Evolutionary conservation across 768 basidiomycete genomes (phyloP).

Genomic region (Russula sp.): DNA sequence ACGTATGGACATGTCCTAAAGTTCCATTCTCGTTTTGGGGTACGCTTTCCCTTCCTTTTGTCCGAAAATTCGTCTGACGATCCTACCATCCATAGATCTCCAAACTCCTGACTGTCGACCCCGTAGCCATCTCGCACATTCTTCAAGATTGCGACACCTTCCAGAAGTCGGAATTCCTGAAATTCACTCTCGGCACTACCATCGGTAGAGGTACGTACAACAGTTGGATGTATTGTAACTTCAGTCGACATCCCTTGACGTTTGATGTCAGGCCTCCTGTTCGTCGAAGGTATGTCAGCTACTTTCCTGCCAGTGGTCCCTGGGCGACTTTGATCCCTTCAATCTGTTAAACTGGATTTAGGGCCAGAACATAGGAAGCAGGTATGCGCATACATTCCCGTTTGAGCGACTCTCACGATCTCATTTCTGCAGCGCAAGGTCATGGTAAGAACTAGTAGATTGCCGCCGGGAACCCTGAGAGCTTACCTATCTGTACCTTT

Average conservation of each 20-base stretch:
- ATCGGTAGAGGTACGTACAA: conserved; percentile 19
- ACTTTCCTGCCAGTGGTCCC: neutral
- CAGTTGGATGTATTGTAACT: neutral
- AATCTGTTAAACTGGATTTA: neutral
- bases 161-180: conserved; percentile 30
- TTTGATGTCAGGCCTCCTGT: conserved; percentile 2
- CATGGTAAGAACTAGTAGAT: conserved; percentile 3
- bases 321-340: neutral
- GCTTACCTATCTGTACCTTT: neutral
- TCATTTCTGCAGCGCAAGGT: conserved; percentile 3
- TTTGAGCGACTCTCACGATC: neutral
- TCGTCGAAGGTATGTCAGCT: conserved; percentile 15
- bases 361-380: conserved; percentile 16
- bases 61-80: neutral
- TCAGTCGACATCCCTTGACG: neutral
- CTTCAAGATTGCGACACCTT: conserved; percentile 30
- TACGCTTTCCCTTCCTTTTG: neutral
- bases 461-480: neutral
- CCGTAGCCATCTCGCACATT: conserved; percentile 32
- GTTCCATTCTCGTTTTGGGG: conserved; percentile 4
- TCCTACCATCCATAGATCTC: conserved; percentile 2
- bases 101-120: conserved; percentile 33
- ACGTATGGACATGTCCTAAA: conserved; percentile 15
- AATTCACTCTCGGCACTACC: conserved; percentile 12
- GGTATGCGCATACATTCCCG: neutral